Percentiles rank a stretch among this genome's conserved stretches.
phyloP scores from a whole-genome alignment of 1,284 basidiomycete genomes.

The Pterulicium gracile region DNA sequence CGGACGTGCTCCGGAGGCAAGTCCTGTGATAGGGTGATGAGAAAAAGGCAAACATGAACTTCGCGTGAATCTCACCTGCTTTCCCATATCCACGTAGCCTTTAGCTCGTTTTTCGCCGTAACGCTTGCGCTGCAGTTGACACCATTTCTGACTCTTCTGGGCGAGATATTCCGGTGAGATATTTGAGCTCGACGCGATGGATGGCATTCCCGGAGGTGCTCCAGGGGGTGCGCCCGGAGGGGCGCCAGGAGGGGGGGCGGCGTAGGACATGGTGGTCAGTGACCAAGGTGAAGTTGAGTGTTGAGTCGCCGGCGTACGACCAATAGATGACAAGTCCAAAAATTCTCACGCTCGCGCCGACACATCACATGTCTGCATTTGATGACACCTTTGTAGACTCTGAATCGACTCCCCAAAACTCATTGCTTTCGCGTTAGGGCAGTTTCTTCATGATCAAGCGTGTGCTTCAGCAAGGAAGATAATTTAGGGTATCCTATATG shows the following conservation, averaged over 20 bases:
- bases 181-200: constrained; percentile 39
- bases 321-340: too few species aligned
- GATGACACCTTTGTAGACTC: too few species aligned
- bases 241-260: constrained; percentile 47
- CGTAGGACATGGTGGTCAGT: constrained; percentile 1
- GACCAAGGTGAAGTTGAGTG: background rate
- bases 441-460: background rate
- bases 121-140: constrained; percentile 73
- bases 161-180: constrained; percentile 73
- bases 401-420: too few species aligned
- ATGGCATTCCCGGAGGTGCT: constrained; percentile 36
- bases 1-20: constrained; percentile 89
- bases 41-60: constrained; percentile 18
- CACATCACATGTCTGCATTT: constrained; percentile 1
- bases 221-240: constrained; percentile 52
- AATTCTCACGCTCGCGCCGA: background rate
- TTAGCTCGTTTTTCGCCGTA: constrained; percentile 1
- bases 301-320: too few species aligned
- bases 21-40: constrained; percentile 38
- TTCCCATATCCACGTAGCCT: constrained; percentile 83
- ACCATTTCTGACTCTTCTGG: constrained; percentile 89
- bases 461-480: background rate
- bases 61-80: too few species aligned
- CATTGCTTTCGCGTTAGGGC: background rate
- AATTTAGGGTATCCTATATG: background rate